These are phyloP conservation scores for Crotalaria pallida DNA, from an alignment of 306 rosid genomes.

Conservation along the genomic window DNA sequence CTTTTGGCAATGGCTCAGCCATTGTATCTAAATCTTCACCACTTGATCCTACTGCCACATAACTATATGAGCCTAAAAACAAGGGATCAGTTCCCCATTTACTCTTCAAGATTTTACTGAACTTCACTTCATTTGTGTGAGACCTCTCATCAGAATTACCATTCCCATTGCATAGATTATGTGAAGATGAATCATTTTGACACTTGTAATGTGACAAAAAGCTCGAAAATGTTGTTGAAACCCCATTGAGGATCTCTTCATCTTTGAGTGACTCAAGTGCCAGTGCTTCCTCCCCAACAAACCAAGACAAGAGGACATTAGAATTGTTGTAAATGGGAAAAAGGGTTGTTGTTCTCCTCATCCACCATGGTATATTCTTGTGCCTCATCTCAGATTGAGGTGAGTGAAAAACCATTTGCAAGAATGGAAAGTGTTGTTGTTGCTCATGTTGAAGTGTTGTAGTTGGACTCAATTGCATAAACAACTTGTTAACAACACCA, in stretches of 20 bases:
- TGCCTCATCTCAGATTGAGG: constrained; percentile 51
- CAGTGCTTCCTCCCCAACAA: constrained; percentile 82
- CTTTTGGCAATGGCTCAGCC: constrained; percentile 85
- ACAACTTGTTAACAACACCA: constrained; percentile 94
- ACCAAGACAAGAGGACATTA: constrained; percentile 73
- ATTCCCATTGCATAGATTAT: constrained; percentile 39
- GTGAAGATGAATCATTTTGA: constrained; percentile 22
- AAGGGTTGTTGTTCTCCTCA: constrained; percentile 73
- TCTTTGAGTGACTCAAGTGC: constrained; percentile 68
- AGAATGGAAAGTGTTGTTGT: constrained; percentile 38
- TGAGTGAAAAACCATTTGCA: constrained; percentile 74
- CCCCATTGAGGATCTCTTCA: constrained; percentile 68
- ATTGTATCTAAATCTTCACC: constrained; percentile 79
- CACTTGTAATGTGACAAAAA: constrained; percentile 34
- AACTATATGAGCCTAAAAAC: constrained; percentile 83
- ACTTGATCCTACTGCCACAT: constrained; percentile 85
- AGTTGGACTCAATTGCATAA: constrained; percentile 54
- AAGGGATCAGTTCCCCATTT: constrained; percentile 82
- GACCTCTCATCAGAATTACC: constrained; percentile 23
- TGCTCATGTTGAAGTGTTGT: neutral
- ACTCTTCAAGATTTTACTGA: constrained; percentile 59
- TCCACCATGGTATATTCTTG: constrained; percentile 89
- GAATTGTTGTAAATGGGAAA: constrained; percentile 70
- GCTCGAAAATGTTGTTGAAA: constrained; percentile 53
- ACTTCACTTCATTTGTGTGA: constrained; percentile 34